Conservation (phyloP, 2,329 filamentous ascomycete species). For the Neurospora sp. region DNA sequence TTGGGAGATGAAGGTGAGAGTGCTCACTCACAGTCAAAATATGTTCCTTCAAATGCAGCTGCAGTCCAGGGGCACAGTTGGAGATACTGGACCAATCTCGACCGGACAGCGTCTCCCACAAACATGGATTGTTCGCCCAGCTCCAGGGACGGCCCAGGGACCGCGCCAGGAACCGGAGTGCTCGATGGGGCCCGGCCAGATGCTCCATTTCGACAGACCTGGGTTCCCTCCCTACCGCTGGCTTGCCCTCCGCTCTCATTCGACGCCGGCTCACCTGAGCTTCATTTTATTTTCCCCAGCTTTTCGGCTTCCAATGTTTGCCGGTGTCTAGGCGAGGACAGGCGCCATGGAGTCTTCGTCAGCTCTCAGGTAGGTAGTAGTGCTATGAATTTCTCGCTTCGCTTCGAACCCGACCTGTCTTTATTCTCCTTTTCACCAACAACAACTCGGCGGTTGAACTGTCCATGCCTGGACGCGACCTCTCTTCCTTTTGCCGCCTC, state of each 20-base stretch:
- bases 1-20: not conserved
- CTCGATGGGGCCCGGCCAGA: not conserved
- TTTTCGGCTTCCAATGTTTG: not conserved
- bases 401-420: not conserved
- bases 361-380: not conserved
- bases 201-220: not conserved
- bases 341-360: not conserved
- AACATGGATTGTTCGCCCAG: not conserved
- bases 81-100: not conserved
- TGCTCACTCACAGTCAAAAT: not conserved
- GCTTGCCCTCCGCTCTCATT: not conserved
- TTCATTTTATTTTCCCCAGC: not conserved
- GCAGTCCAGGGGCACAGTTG: not conserved
- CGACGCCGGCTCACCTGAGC: not conserved
- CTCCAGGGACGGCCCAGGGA: not conserved
- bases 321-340: not conserved
- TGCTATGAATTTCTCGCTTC: not conserved
- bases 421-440: not conserved
- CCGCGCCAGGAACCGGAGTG: not conserved
- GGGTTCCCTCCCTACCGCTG: constrained; percentile 1
- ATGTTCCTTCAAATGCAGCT: not conserved
- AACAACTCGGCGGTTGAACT: not conserved
- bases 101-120: not conserved
- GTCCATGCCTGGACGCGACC: not conserved
- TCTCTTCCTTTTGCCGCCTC: not conserved